Conservation (phyloP, 164 flowering plant genomes). For the Chimonanthus salicifolius region DNA sequence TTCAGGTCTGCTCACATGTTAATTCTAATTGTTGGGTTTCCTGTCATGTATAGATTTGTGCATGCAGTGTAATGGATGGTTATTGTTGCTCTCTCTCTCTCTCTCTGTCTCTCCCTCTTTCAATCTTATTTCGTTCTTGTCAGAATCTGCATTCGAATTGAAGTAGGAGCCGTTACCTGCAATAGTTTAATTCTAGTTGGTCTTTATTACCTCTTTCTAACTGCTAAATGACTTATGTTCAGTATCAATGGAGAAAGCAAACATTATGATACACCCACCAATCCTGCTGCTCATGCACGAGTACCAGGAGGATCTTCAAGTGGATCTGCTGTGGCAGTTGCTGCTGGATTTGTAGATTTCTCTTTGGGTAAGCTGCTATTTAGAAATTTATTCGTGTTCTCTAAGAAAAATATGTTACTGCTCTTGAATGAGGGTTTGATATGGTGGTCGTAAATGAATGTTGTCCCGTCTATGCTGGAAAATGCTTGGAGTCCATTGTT, state of each 20-base stretch:
- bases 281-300: conserved; percentile 60
- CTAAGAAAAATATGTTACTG: not conserved
- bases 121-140: not conserved
- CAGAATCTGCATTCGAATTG: not conserved
- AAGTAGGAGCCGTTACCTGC: not conserved
- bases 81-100: not conserved
- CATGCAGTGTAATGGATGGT: not conserved
- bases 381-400: not conserved
- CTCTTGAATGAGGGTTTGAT: not conserved
- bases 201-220: conserved; percentile 3
- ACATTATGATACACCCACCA: conserved; percentile 79
- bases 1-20: conserved; percentile 40
- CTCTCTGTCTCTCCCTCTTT: not conserved
- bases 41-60: not conserved
- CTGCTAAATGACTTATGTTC: conserved; percentile 15
- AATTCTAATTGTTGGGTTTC: not conserved
- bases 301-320: conserved; percentile 87
- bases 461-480: not conserved
- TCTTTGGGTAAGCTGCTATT: conserved; percentile 57
- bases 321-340: conserved; percentile 94
- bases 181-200: conserved; percentile 1
- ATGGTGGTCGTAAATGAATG: not conserved
- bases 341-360: conserved; percentile 77
- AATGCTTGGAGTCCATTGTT: not conserved
- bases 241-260: conserved; percentile 83